Evolutionary conservation across 164 flowering plant genomes (phyloP).

Genomic region (Tetrastigma voinierianum): DNA sequence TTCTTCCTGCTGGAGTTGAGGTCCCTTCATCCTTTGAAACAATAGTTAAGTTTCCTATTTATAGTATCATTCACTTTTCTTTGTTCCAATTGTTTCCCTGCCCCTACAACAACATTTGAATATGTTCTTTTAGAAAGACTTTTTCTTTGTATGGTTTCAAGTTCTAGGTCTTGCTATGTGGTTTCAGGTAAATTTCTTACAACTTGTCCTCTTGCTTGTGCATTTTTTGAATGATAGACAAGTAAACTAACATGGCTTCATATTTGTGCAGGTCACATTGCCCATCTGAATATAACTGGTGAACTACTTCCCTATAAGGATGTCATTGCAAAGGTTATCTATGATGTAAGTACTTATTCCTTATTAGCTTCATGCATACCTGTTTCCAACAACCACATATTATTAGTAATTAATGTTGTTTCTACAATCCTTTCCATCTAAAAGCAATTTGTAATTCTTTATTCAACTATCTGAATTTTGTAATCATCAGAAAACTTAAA

Average conservation of each 20-base stretch:
- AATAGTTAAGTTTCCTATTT: constrained; percentile 74
- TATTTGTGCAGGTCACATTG: constrained; percentile 84
- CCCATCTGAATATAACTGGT: constrained; percentile 85
- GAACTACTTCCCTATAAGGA: constrained; percentile 90
- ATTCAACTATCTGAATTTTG: neutral
- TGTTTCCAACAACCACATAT: neutral
- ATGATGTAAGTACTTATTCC: constrained; percentile 68
- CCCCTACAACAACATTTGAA: neutral
- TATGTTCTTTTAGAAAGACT: neutral
- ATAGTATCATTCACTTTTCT: neutral
- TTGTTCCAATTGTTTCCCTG: neutral
- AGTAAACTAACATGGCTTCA: constrained; percentile 5
- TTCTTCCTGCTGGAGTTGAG: constrained; percentile 86
- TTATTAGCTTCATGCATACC: constrained; percentile 4
- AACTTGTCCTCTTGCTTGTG: too few relatives aligned
- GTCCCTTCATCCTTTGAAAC: constrained; percentile 98
- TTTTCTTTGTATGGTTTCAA: neutral
- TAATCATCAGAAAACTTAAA: neutral
- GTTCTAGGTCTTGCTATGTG: too few relatives aligned
- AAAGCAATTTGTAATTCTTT: too few relatives aligned
- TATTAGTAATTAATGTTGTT: neutral
- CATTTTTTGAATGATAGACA: neutral
- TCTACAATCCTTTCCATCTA: too few relatives aligned
- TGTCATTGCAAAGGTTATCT: constrained; percentile 90
- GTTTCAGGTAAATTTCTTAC: too few relatives aligned